Conservation (phyloP, 176 grass and related monocot species). For the Musa troglodytarum region DNA sequence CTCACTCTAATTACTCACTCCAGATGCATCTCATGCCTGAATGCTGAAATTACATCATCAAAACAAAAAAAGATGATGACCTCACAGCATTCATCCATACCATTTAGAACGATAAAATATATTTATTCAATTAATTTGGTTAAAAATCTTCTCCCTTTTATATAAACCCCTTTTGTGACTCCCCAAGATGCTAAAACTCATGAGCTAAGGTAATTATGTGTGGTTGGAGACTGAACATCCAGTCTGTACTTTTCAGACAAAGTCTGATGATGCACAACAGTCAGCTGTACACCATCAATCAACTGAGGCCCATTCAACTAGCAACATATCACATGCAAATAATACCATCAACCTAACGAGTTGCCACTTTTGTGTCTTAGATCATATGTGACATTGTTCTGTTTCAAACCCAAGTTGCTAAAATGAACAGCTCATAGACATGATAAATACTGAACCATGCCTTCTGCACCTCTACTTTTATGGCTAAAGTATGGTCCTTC, state of each 20-base stretch:
- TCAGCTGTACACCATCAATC: neutral
- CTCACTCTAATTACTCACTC: too few species aligned
- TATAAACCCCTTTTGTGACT: too few species aligned
- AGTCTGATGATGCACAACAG: neutral
- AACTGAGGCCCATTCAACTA: neutral
- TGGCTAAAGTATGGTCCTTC: neutral
- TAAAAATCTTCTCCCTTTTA: too few species aligned
- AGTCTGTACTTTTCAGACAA: neutral
- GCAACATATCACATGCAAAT: slow-evolving; percentile 6
- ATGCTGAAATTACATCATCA: too few species aligned
- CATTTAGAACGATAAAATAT: too few species aligned
- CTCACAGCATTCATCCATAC: too few species aligned
- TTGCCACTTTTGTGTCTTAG: neutral
- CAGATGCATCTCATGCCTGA: too few species aligned
- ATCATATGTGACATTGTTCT: neutral
- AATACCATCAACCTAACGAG: slow-evolving; percentile 2
- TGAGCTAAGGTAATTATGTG: neutral
- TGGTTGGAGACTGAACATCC: neutral
- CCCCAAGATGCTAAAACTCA: neutral
- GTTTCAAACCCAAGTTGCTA: neutral
- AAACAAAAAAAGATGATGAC: too few species aligned
- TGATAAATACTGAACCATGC: neutral
- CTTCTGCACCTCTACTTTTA: neutral
- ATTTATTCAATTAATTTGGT: too few species aligned
- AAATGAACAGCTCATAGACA: neutral